phyloP scores from a whole-genome alignment of 306 rosid genomes.

The Cotoneaster glaucophyllus region DNA sequence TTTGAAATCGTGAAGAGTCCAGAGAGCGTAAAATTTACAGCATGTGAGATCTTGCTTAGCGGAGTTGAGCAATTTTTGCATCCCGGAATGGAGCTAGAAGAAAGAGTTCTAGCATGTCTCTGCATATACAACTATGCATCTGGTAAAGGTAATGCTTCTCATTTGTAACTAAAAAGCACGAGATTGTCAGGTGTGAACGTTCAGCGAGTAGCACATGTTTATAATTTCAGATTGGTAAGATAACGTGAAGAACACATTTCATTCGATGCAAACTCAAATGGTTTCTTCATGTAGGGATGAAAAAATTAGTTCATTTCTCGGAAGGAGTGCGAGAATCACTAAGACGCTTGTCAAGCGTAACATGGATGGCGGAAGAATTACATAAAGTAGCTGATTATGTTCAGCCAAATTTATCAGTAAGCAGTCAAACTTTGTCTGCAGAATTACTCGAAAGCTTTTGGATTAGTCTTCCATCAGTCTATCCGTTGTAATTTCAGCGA shows the following conservation, averaged over 20 bases:
- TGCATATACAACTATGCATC: conserved; percentile 69
- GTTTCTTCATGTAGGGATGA: conserved; percentile 47
- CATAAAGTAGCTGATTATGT: conserved; percentile 62
- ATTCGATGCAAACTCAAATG: background rate
- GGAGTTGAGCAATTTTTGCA: conserved; percentile 63
- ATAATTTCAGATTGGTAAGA: background rate
- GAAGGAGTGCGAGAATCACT: conserved; percentile 77
- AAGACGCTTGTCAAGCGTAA: conserved; percentile 61
- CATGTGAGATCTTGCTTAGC: conserved; percentile 57
- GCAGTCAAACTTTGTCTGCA: conserved; percentile 19
- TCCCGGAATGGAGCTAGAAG: conserved; percentile 73
- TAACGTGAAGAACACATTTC: background rate
- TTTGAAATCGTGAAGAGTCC: conserved; percentile 58
- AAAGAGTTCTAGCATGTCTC: conserved; percentile 68
- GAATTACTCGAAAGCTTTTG: background rate
- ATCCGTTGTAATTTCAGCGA: no score
- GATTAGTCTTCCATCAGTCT: background rate
- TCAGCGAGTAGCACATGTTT: background rate
- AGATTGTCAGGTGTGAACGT: background rate
- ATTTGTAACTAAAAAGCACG: background rate
- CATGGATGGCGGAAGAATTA: conserved; percentile 82
- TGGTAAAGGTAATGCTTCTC: conserved; percentile 55
- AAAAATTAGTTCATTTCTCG: conserved; percentile 59
- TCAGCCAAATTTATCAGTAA: conserved; percentile 62
- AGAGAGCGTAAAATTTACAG: conserved; percentile 39